Conservation (phyloP, 768 basidiomycete species). For the Pleurotus eryngii region DNA sequence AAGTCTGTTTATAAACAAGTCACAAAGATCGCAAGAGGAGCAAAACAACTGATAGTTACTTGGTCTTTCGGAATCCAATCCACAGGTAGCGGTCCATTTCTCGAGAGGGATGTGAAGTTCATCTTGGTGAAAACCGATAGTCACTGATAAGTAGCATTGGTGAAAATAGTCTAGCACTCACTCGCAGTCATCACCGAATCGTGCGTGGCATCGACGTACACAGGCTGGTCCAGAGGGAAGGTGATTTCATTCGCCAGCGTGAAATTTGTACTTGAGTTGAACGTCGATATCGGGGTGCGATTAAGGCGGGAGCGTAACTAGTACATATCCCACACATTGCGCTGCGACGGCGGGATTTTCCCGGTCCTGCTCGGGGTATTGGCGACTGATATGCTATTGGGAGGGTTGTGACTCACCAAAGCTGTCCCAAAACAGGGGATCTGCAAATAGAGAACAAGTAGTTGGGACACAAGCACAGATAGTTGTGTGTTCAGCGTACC, state of each 20-base stretch:
- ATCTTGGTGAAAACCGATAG: slow-evolving; percentile 60
- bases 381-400: background rate
- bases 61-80: slow-evolving; percentile 55
- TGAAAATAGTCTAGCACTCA: slow-evolving; percentile 17
- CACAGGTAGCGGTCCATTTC: slow-evolving; percentile 57
- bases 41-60: slow-evolving; percentile 35
- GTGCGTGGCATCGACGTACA: slow-evolving; percentile 75
- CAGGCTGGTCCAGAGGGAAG: slow-evolving; percentile 53
- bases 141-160: slow-evolving; percentile 11
- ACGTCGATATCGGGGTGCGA: slow-evolving; percentile 48
- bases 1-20: slow-evolving; percentile 18
- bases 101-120: slow-evolving; percentile 64
- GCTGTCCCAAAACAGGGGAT: slow-evolving; percentile 59
- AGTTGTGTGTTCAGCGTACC: slow-evolving; percentile 16
- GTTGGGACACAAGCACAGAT: background rate
- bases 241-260: slow-evolving; percentile 54
- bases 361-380: slow-evolving; percentile 37
- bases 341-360: slow-evolving; percentile 62
- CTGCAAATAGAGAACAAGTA: slow-evolving; percentile 21
- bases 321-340: slow-evolving; percentile 63
- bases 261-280: slow-evolving; percentile 63
- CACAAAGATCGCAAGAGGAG: background rate
- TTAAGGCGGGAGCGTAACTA: slow-evolving; percentile 71
- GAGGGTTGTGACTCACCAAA: slow-evolving; percentile 23
- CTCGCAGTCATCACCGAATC: slow-evolving; percentile 69